Conservation (phyloP, 116 monocot species). For the Trichopus zeylanicus region DNA sequence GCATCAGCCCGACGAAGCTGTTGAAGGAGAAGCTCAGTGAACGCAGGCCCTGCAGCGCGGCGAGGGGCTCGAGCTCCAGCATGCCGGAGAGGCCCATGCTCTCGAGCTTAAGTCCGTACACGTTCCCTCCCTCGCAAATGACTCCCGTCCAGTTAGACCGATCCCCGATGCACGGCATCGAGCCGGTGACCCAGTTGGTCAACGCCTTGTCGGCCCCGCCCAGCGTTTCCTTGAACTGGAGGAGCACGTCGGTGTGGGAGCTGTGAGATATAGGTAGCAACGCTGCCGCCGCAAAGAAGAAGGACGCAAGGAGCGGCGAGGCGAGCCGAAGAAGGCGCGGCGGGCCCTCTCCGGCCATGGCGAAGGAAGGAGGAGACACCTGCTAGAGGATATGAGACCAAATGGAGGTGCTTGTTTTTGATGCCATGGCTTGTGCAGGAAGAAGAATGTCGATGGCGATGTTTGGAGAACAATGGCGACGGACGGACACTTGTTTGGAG, state of each 20-base stretch:
- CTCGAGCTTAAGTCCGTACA: conserved; percentile 41
- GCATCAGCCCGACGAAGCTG: conserved; percentile 31
- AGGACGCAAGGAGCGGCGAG: neutral
- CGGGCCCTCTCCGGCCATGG: conserved; percentile 10
- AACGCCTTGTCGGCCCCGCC: neutral
- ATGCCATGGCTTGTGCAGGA: too few relatives aligned
- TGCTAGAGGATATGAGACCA: too few relatives aligned
- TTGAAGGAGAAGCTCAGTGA: conserved; percentile 41
- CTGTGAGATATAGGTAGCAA: neutral
- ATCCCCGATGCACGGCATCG: neutral
- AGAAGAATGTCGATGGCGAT: neutral
- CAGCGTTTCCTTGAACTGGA: neutral
- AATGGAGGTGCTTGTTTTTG: too few relatives aligned
- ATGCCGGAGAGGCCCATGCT: conserved; percentile 25
- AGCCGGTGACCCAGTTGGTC: neutral
- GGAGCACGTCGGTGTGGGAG: neutral
- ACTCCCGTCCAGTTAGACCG: conserved; percentile 5
- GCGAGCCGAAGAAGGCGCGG: conserved; percentile 1
- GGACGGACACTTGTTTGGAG: too few relatives aligned
- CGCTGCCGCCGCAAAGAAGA: neutral
- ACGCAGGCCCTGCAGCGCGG: conserved; percentile 23
- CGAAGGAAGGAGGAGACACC: too few relatives aligned
- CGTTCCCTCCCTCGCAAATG: conserved; percentile 6
- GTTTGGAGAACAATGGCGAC: too few relatives aligned
- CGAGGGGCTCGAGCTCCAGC: conserved; percentile 21